These are phyloP conservation scores for Cryphonectria japonica DNA, from an alignment of 2,329 filamentous ascomycete species.

Conservation along the genomic window DNA sequence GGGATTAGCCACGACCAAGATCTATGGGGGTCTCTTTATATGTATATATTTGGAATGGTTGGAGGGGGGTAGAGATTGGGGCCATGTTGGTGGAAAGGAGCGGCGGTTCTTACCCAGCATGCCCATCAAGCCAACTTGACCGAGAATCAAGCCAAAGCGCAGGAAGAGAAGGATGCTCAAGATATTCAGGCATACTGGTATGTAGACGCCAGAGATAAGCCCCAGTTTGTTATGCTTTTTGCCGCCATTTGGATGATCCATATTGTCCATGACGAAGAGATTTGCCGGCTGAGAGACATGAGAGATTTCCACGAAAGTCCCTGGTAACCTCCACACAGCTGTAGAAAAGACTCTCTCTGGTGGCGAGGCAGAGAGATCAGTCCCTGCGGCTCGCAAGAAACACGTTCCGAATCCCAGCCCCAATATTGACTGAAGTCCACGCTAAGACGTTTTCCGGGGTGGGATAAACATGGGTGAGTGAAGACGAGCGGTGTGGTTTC, in stretches of 20 bases:
- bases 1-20: constrained; percentile 25
- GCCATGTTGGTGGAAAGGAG: background rate
- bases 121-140: constrained; percentile 77
- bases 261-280: constrained; percentile 30
- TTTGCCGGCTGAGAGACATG: constrained; percentile 8
- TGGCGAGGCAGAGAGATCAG: background rate
- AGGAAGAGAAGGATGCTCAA: constrained; percentile 92
- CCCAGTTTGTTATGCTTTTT: constrained; percentile 66
- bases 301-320: background rate
- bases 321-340: background rate
- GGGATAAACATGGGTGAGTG: background rate
- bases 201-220: constrained; percentile 78
- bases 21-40: constrained; percentile 4
- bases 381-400: background rate
- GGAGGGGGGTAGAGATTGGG: too few relatives aligned
- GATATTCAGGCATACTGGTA: constrained; percentile 87
- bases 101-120: constrained; percentile 66
- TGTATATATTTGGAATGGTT: background rate
- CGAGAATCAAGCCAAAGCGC: constrained; percentile 82
- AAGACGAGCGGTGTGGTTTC: background rate
- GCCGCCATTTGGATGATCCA: constrained; percentile 36
- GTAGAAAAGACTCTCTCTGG: background rate
- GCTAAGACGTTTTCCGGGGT: background rate
- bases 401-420: background rate
- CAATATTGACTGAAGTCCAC: too few relatives aligned